Conservation (phyloP, 106 monocot genomes). For the Dendrobium officinale region DNA sequence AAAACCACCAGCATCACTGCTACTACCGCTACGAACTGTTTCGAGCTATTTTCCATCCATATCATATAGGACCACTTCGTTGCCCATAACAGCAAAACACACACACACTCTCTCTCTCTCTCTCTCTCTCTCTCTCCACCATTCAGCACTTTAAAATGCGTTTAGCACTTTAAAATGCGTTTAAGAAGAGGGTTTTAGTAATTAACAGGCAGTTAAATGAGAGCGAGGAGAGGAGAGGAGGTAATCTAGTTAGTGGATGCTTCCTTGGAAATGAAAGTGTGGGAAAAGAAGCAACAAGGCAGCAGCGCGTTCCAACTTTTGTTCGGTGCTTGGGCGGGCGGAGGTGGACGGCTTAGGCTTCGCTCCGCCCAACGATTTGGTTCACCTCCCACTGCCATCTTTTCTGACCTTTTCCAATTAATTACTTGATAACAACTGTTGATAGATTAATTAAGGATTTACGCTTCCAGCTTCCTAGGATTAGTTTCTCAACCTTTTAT, state of each 20-base stretch:
- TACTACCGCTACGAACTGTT: too few species aligned
- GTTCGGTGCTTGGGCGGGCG: neutral
- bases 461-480: too few species aligned
- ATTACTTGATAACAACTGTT: too few species aligned
- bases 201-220: neutral
- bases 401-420: too few species aligned
- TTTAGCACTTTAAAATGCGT: too few species aligned
- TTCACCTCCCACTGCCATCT: neutral
- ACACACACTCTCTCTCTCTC: too few species aligned
- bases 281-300: conserved; percentile 10
- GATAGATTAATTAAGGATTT: too few species aligned
- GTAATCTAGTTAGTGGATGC: neutral
- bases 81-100: too few species aligned
- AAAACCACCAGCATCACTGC: too few species aligned
- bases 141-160: too few species aligned
- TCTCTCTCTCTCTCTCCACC: too few species aligned
- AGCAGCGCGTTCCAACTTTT: neutral
- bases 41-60: neutral
- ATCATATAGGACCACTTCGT: neutral
- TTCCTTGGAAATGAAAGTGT: conserved; percentile 14
- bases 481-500: neutral
- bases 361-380: neutral
- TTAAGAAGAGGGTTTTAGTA: neutral
- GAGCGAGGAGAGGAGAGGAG: neutral
- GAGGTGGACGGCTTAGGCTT: neutral